Evolutionary conservation across 768 basidiomycete species (phyloP), one percentile per base, ranked within the genome.

Genomic region (Dacryopinax primogenitus): DNA sequence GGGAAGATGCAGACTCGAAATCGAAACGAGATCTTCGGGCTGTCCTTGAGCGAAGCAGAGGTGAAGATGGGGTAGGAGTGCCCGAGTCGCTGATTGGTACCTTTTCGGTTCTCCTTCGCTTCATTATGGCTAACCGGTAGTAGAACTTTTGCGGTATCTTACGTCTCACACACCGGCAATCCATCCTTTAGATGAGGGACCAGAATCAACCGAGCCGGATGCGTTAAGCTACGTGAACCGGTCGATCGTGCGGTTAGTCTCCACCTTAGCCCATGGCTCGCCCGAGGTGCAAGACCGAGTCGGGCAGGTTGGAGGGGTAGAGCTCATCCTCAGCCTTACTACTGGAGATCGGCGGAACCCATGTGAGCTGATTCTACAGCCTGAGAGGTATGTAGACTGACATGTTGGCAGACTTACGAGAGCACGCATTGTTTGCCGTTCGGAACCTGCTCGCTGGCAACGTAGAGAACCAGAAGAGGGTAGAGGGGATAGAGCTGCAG

Each of bases 321-420:
- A 85, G 63, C 82, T 91, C 51, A 80, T 95, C 18, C 85, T 96
- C 83, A 88, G 87, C 71, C 79, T 93, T 76, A 94, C 92, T 74
- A 89, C 90, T 18, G 78, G 92, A 30, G 93, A 97, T 73, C 92
- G 93, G 70, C 77, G 86, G 65, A 96, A 94, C 75, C 93, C 93
- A 37, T 93, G 93, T 95, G 73, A 76, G 92, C 61, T 21, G 6
- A 1, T 65, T 62, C 23, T 34, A 62, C 70, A 28, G 37, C 33
- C 34, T 62, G 23, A 34, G 41, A 33, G 62, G 45, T 68, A 65
- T 63, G 41, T 64, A 15, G 16, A 21, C 9, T 64, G 36, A 32
- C 41, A 15, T 33, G 23, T 28, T 28, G n/a, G 15, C 6, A 92
- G 94, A 91, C 75, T 77, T 98, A 58, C 86, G 92, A 21, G 94